phyloP scores from a whole-genome alignment of 768 basidiomycete genomes.

The Podaxis sp. region DNA sequence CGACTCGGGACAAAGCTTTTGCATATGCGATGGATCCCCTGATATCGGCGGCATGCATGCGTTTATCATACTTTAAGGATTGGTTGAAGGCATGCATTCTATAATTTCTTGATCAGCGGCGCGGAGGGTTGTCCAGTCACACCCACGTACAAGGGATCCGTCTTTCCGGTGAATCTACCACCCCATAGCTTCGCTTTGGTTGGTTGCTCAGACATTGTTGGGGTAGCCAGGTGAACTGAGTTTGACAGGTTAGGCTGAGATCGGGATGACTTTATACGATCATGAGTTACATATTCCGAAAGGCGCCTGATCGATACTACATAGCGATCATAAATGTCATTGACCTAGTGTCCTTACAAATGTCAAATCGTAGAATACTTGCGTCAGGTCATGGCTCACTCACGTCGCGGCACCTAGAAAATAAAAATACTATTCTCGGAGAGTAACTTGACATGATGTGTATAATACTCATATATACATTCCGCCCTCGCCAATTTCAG shows the following conservation, averaged over 20 bases:
- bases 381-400: no score
- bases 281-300: neutral
- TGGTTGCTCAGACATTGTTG: conserved; percentile 35
- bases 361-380: no score
- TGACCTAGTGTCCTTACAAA: no score
- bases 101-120: conserved; percentile 16
- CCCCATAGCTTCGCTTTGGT: conserved; percentile 81
- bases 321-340: no score
- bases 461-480: conserved; percentile 44
- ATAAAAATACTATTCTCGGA: no score
- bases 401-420: no score
- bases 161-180: conserved; percentile 84
- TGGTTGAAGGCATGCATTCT: conserved; percentile 99
- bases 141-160: conserved; percentile 74
- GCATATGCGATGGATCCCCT: conserved; percentile 95
- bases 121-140: conserved; percentile 12
- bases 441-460: no score
- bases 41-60: conserved; percentile 92
- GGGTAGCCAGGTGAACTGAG: neutral
- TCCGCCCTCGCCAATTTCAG: conserved; percentile 43
- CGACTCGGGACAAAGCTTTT: conserved; percentile 76
- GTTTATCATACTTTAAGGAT: conserved; percentile 90
- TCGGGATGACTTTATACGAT: neutral
- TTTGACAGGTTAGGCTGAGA: neutral
- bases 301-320: no score